phyloP scores from a whole-genome alignment of 257 asterid species.

The Solanum habrochaites region DNA sequence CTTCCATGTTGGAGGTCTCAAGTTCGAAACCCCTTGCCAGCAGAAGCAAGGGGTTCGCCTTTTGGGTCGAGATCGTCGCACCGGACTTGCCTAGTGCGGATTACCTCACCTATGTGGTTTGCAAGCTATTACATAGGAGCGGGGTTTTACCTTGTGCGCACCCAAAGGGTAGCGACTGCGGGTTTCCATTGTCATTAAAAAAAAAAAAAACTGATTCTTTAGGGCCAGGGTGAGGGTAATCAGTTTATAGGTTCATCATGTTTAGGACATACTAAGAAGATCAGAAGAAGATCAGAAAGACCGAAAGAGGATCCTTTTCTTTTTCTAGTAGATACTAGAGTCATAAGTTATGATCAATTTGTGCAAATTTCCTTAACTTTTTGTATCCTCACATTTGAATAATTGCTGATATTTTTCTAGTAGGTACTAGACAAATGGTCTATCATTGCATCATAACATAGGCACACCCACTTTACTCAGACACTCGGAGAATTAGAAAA shows the following conservation, averaged over 20 bases:
- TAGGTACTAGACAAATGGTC: background rate
- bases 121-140: no score
- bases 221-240: background rate
- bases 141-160: no score
- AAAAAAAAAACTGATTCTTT: background rate
- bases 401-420: background rate
- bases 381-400: background rate
- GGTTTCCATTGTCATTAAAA: no score
- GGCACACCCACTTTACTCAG: background rate
- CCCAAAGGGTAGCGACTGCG: no score
- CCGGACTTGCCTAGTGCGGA: no score
- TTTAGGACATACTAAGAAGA: background rate
- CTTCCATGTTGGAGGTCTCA: no score
- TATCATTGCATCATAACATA: background rate
- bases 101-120: no score
- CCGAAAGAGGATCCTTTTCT: background rate
- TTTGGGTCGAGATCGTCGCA: no score
- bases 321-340: background rate
- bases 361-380: background rate
- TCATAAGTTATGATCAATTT: background rate
- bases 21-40: no score
- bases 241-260: background rate
- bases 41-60: no score
- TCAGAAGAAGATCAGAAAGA: background rate
- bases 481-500: background rate